Conservation (phyloP, 108 stramenopile genomes). For the Skeletonema marinoi region DNA sequence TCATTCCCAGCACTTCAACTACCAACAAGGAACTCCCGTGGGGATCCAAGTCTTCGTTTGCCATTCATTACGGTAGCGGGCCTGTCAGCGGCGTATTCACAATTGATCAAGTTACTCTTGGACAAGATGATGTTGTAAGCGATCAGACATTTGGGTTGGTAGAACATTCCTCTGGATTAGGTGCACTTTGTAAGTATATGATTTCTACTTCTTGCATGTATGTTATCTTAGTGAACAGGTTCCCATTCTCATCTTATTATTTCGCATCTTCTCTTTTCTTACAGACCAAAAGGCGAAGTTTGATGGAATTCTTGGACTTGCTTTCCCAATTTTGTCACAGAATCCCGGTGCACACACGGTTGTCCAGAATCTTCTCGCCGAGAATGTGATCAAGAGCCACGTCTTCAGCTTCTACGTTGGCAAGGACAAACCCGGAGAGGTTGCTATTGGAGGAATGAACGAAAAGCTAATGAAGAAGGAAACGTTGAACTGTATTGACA, state of each 20-base stretch:
- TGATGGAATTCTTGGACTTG: conserved; percentile 98
- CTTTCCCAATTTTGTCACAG: conserved; percentile 87
- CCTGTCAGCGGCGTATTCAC: conserved; percentile 76
- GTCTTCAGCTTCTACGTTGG: conserved; percentile 98
- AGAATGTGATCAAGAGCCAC: conserved; percentile 70
- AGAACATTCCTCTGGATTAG: conserved; percentile 93
- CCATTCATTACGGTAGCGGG: conserved; percentile 94
- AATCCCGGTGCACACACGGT: conserved; percentile 82
- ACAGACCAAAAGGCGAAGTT: conserved; percentile 78
- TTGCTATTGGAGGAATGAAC: conserved; percentile 96
- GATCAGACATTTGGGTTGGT: conserved; percentile 80
- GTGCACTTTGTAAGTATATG: conserved; percentile 84
- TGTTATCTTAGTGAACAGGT: too few species aligned
- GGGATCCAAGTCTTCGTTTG: conserved; percentile 66
- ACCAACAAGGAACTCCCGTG: conserved; percentile 60
- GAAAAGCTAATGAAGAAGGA: conserved; percentile 56
- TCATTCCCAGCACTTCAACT: conserved; percentile 44
- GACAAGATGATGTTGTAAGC: conserved; percentile 67
- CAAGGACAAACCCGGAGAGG: conserved; percentile 87
- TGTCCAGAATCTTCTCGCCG: conserved; percentile 86
- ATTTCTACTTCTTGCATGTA: conserved; percentile 27
- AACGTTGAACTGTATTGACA: conserved; percentile 76
- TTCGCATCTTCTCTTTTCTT: neutral
- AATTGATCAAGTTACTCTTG: conserved; percentile 66
- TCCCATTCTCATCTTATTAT: neutral